phyloP scores from a whole-genome alignment of 257 asterid genomes.

The Orobanche coerulescens region DNA sequence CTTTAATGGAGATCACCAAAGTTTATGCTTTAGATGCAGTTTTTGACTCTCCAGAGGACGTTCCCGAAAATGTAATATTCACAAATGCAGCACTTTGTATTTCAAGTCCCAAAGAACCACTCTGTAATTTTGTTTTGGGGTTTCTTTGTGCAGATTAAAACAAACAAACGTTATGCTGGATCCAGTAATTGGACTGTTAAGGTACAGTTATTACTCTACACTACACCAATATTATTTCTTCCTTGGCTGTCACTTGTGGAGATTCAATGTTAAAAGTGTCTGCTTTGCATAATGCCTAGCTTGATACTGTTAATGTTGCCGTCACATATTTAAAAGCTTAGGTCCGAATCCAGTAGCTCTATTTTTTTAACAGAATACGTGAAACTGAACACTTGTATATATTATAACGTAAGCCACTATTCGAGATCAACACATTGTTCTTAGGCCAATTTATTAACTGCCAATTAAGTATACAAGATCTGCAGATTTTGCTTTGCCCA shows the following conservation, averaged over 20 bases:
- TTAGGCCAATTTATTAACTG: neutral
- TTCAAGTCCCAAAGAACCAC: neutral
- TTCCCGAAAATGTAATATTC: constrained; percentile 72
- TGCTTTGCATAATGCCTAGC: constrained; percentile 2
- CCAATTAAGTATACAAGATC: neutral
- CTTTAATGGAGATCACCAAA: constrained; percentile 82
- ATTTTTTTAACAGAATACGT: neutral
- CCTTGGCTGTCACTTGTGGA: neutral
- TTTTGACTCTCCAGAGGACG: constrained; percentile 65
- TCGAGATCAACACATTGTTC: neutral
- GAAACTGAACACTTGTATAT: neutral
- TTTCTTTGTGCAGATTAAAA: constrained; percentile 56
- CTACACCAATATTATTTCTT: constrained; percentile 3
- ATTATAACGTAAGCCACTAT: neutral
- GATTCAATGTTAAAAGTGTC: neutral
- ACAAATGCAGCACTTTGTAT: neutral
- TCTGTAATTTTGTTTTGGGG: neutral
- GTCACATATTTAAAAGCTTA: neutral
- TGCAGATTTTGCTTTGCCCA: neutral
- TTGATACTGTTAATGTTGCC: neutral
- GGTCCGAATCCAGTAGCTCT: neutral
- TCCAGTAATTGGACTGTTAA: constrained; percentile 79
- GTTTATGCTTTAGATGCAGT: constrained; percentile 82
- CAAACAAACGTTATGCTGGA: constrained; percentile 83
- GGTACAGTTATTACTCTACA: constrained; percentile 28